Percentiles rank a stretch among this genome's conserved stretches.
phyloP scores from a whole-genome alignment of 2,329 filamentous ascomycete species.

The Pseudogymnoascus sp. region DNA sequence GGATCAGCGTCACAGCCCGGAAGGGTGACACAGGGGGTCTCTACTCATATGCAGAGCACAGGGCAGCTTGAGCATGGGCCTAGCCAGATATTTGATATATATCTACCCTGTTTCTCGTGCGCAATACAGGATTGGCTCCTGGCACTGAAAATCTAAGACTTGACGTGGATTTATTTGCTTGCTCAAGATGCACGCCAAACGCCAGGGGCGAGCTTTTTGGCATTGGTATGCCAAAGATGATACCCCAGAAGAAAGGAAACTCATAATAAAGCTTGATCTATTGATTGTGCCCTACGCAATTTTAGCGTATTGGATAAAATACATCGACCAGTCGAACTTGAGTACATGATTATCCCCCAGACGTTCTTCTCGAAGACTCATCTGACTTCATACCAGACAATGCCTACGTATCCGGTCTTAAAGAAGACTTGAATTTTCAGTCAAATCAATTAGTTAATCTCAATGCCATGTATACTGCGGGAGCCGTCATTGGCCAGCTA shows the following conservation, averaged over 20 bases:
- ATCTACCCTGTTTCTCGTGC: neutral
- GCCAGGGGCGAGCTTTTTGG: slow-evolving; percentile 18
- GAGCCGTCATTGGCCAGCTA: slow-evolving; percentile 43
- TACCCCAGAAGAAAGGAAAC: slow-evolving; percentile 39
- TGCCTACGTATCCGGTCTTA: slow-evolving; percentile 33
- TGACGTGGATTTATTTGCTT: neutral
- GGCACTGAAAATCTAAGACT: neutral
- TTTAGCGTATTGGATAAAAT: slow-evolving; percentile 42
- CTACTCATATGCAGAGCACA: neutral
- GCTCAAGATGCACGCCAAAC: slow-evolving; percentile 15
- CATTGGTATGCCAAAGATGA: slow-evolving; percentile 44
- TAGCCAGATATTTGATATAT: neutral
- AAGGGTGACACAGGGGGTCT: neutral
- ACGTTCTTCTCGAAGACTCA: slow-evolving; percentile 3
- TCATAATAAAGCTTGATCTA: slow-evolving; percentile 48
- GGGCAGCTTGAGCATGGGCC: neutral
- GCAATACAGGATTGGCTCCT: neutral
- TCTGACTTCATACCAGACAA: slow-evolving; percentile 26
- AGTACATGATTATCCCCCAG: slow-evolving; percentile 13
- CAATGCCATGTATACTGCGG: slow-evolving; percentile 38
- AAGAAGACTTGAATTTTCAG: slow-evolving; percentile 31
- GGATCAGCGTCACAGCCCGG: neutral
- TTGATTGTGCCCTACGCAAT: slow-evolving; percentile 49
- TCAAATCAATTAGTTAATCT: slow-evolving; percentile 34
- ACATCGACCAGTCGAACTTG: slow-evolving; percentile 22